Evolutionary conservation across 768 basidiomycete genomes (phyloP).

Genomic region (Leccinum boreale): DNA sequence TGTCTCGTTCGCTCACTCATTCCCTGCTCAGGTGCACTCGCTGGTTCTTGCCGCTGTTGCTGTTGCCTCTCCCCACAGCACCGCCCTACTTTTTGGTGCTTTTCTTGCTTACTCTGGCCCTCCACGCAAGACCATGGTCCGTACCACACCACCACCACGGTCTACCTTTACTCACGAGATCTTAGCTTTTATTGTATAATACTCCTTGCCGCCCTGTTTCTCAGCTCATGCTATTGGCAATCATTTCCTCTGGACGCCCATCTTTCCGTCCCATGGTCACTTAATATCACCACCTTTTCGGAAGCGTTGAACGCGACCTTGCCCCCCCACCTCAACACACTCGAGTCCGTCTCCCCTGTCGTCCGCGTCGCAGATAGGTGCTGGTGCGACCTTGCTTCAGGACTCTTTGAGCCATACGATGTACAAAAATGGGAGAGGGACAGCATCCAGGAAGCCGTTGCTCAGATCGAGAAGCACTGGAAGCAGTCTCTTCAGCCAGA

Average conservation of each 20-base stretch:
- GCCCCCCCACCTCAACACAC: constrained; percentile 36
- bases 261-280: constrained; percentile 63
- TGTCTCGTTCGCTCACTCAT: background rate
- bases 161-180: constrained; percentile 6
- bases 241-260: constrained; percentile 65
- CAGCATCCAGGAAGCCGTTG: constrained; percentile 50
- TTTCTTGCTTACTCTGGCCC: constrained; percentile 70
- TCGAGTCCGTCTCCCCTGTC: constrained; percentile 44
- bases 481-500: constrained; percentile 25
- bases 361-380: constrained; percentile 75
- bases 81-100: constrained; percentile 76
- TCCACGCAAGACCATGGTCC: constrained; percentile 85
- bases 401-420: constrained; percentile 76
- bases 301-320: constrained; percentile 57
- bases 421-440: constrained; percentile 69
- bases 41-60: constrained; percentile 77
- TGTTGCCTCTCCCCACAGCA: constrained; percentile 76
- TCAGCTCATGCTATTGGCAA: constrained; percentile 89
- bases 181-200: constrained; percentile 83
- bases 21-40: constrained; percentile 66
- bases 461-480: constrained; percentile 33
- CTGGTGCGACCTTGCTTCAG: constrained; percentile 76
- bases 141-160: constrained; percentile 22
- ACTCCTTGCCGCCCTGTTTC: constrained; percentile 75
- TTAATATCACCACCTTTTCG: constrained; percentile 69